A percentile compares a stretch with the other conserved stretches of the same genome.
These are phyloP conservation scores for Darksidea phi DNA, from an alignment of 495 filamentous ascomycete genomes.

Conservation along the genomic window DNA sequence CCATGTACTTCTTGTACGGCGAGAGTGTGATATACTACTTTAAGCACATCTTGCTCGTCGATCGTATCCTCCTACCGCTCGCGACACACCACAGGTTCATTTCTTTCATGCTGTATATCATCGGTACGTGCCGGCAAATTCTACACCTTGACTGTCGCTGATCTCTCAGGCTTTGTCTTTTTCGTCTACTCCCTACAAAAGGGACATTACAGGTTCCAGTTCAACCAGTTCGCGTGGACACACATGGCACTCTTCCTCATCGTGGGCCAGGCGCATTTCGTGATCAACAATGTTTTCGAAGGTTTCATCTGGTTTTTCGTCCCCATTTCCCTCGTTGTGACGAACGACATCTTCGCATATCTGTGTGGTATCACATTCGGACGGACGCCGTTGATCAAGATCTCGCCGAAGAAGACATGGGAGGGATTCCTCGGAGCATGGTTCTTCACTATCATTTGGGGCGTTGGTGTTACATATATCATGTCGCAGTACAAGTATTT, in stretches of 20 bases:
- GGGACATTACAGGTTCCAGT: slow-evolving; percentile 96
- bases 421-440: slow-evolving; percentile 98
- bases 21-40: slow-evolving; percentile 99
- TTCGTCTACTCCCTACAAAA: slow-evolving; percentile 96
- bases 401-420: slow-evolving; percentile 99
- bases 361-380: slow-evolving; percentile 97
- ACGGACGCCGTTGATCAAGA: slow-evolving; percentile 92
- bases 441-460: slow-evolving; percentile 89
- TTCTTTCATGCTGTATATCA: slow-evolving; percentile 94
- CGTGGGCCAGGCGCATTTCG: slow-evolving; percentile 96
- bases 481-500: slow-evolving; percentile 95
- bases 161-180: slow-evolving; percentile 82
- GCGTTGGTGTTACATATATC: slow-evolving; percentile 76
- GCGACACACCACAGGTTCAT: slow-evolving; percentile 99
- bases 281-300: slow-evolving; percentile 99
- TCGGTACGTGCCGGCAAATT: slow-evolving; percentile 61
- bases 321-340: slow-evolving; percentile 91
- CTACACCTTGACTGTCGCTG: not conserved
- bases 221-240: slow-evolving; percentile 98
- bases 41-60: slow-evolving; percentile 95
- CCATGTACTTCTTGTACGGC: slow-evolving; percentile 98
- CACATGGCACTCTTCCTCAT: slow-evolving; percentile 99
- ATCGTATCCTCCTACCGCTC: slow-evolving; percentile 85
- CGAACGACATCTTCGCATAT: slow-evolving; percentile 98
- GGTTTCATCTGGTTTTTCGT: slow-evolving; percentile 99